Conservation (phyloP, 2,329 filamentous ascomycete species). For the Lasiodiplodia sp. region DNA sequence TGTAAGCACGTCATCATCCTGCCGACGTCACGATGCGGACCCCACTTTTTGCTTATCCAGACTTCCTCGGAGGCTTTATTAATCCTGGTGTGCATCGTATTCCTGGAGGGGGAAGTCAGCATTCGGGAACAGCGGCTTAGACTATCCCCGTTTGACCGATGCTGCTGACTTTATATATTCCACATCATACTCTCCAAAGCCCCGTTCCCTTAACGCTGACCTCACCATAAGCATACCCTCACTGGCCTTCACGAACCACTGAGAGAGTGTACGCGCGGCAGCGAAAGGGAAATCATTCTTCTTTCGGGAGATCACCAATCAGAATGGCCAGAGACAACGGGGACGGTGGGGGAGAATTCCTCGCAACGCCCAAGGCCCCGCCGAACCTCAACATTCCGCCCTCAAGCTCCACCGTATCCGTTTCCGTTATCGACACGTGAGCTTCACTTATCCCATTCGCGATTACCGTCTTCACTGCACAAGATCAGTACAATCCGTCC, state of each 20-base stretch:
- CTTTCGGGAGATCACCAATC: background rate
- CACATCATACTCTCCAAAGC: background rate
- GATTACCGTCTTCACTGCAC: background rate
- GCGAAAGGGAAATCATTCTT: background rate
- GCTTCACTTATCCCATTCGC: background rate
- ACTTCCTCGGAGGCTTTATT: background rate
- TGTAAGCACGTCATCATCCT: background rate
- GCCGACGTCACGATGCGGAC: background rate
- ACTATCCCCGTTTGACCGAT: background rate
- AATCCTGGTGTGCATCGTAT: background rate
- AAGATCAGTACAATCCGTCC: background rate
- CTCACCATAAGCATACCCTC: background rate
- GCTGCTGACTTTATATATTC: background rate
- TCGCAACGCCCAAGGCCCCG: background rate
- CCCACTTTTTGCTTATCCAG: background rate
- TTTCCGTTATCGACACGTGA: constrained; percentile 20
- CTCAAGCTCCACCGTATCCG: background rate
- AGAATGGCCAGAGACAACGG: background rate
- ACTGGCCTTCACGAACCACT: background rate
- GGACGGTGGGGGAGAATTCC: background rate
- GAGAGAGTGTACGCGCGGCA: background rate
- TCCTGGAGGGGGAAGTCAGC: background rate
- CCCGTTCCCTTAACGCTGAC: background rate
- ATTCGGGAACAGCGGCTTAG: background rate
- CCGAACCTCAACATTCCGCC: constrained; percentile 1